Percentiles rank a stretch among this genome's conserved stretches.
These are phyloP conservation scores for Papiliotrema nemorosa DNA, from an alignment of 1,284 basidiomycete species.

Conservation along the genomic window DNA sequence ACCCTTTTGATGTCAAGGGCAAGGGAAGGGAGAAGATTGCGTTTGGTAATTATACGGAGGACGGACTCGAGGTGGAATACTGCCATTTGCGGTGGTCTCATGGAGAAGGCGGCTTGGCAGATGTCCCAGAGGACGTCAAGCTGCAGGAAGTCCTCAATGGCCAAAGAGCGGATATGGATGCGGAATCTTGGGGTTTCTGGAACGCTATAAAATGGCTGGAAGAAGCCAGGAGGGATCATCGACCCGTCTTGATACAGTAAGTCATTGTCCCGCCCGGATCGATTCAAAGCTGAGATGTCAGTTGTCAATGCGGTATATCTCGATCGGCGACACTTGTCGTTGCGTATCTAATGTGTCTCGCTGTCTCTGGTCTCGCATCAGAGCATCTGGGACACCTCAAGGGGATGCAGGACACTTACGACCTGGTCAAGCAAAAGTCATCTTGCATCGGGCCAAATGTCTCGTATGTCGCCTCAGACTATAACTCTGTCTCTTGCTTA, in stretches of 20 bases:
- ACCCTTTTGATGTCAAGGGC: conserved; percentile 56
- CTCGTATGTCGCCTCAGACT: conserved; percentile 62
- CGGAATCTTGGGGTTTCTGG: conserved; percentile 60
- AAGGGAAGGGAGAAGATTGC: conserved; percentile 24
- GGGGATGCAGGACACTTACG: conserved; percentile 88
- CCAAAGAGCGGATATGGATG: not conserved
- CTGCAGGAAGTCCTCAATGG: conserved; percentile 19
- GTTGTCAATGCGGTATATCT: conserved; percentile 95
- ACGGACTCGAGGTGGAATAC: conserved; percentile 70
- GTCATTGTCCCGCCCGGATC: conserved; percentile 33
- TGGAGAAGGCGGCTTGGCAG: conserved; percentile 82
- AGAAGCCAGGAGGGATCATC: conserved; percentile 64
- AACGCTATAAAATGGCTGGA: conserved; percentile 78
- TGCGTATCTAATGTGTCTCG: conserved; percentile 91
- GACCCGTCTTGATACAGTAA: conserved; percentile 83
- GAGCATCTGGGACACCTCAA: conserved; percentile 66
- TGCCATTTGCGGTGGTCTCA: conserved; percentile 94
- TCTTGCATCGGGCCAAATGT: conserved; percentile 90
- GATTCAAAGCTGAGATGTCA: conserved; percentile 39
- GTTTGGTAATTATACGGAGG: conserved; percentile 15
- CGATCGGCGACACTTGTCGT: conserved; percentile 90
- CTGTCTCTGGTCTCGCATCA: conserved; percentile 64
- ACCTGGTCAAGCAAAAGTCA: conserved; percentile 83
- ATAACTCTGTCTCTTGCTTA: conserved; percentile 8
- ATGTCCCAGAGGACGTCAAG: conserved; percentile 28